Base-by-base conservation (phyloP, 768 basidiomycete species). In the Paxillus rubicundulus region DNA sequence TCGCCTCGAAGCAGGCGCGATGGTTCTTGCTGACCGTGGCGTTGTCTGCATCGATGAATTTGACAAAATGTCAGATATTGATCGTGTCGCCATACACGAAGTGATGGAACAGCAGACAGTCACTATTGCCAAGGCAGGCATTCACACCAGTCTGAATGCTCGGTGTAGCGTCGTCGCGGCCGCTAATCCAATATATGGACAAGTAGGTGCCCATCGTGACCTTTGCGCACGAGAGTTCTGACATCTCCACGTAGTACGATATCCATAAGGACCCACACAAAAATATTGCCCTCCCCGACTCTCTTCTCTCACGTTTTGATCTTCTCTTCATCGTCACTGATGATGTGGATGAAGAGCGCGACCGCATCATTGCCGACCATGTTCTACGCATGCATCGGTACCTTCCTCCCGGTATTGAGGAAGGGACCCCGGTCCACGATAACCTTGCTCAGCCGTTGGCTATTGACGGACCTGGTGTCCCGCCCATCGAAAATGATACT, bases 51-150 rank as follows among this genome's bases (percentile, higher is more conserved):
- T 99, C 61, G 97, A 99, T 71, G 97, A 99, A 72, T 99, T 99
- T 65, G 97, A 99, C 80, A 99, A 99, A 71, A 98, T 99, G 97
- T 95, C 92, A 24, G 97, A 99, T 66, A 81, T 98, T 59, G 97
- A 99, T 74, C 85, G 97, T 59, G 96, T 98, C 17, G 96, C 97
- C 32, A 99, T 99, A 63, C 97, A 99, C 73, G 97, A 99, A 82
- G 97, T 98, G 66, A 99, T 99, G 97, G 97, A 98, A 68, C 96
- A 98, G 70, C 97, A 99, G 68, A 99, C 97, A 0, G 96, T 99
- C 43, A 98, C 97, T 9, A 99, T 99, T 58, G 97, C 97, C 44
- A 99, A 99, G 65, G 97, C 97, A 12, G 97, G 97, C 52, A 99
- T 99, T 59, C 97, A 98, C 66, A 99, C 97, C 0, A 94, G 89